phyloP scores from a whole-genome alignment of 345 rosid species.

The Brassica incana region DNA sequence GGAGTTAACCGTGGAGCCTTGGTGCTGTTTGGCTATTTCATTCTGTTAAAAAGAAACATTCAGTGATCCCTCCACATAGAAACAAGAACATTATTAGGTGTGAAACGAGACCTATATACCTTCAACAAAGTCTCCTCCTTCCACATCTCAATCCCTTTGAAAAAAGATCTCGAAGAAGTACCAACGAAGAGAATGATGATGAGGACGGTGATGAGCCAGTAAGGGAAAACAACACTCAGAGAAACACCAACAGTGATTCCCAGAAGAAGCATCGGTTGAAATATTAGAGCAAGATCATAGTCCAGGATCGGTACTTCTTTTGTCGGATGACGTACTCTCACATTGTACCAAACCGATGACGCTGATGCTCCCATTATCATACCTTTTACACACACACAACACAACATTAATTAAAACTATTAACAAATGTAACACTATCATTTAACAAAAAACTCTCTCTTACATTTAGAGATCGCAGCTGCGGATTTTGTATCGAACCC shows the following conservation, averaged over 20 bases:
- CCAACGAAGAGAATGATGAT: slow-evolving; percentile 87
- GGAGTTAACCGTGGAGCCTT: slow-evolving; percentile 51
- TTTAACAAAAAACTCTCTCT: background rate
- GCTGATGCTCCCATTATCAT: slow-evolving; percentile 98
- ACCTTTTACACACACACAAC: slow-evolving; percentile 49
- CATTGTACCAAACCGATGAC: slow-evolving; percentile 91
- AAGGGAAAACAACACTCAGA: slow-evolving; percentile 90
- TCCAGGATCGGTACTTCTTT: slow-evolving; percentile 87
- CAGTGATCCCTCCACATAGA: background rate
- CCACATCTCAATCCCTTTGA: slow-evolving; percentile 82
- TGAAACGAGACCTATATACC: slow-evolving; percentile 24
- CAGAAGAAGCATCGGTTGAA: slow-evolving; percentile 93
- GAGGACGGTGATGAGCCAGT: slow-evolving; percentile 92
- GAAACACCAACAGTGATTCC: slow-evolving; percentile 92
- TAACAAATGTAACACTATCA: background rate
- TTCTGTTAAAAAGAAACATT: slow-evolving; percentile 51
- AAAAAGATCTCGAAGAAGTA: slow-evolving; percentile 85
- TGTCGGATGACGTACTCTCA: slow-evolving; percentile 81
- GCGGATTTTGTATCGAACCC: slow-evolving; percentile 96
- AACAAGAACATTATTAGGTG: background rate
- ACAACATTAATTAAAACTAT: background rate
- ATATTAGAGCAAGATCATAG: slow-evolving; percentile 82
- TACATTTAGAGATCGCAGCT: slow-evolving; percentile 96
- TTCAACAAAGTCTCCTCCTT: slow-evolving; percentile 78
- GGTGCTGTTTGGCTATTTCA: slow-evolving; percentile 55